Evolutionary conservation across 1,139 yeast species (phyloP).

Genomic region (Pichia sp.): DNA sequence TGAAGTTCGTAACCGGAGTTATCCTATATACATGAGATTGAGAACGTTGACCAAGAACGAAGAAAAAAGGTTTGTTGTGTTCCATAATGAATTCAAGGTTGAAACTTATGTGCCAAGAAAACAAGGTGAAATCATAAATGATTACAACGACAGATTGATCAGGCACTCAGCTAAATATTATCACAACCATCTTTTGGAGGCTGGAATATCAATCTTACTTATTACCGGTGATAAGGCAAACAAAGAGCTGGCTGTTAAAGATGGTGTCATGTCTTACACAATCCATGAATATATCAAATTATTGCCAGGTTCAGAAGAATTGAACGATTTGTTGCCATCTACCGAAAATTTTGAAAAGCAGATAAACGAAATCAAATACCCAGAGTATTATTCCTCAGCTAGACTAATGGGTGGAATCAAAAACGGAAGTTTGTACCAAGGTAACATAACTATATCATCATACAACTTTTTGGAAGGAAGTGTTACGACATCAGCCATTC

Average conservation of each 20-base stretch:
- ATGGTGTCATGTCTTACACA: constrained; percentile 52
- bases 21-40: constrained; percentile 82
- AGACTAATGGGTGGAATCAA: constrained; percentile 87
- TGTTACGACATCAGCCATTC: constrained; percentile 66
- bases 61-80: constrained; percentile 81
- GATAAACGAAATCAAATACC: constrained; percentile 54
- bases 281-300: constrained; percentile 64
- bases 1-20: constrained; percentile 83
- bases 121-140: constrained; percentile 73
- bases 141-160: constrained; percentile 88
- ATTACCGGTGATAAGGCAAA: constrained; percentile 77
- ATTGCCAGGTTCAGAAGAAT: constrained; percentile 66
- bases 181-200: constrained; percentile 51
- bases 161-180: constrained; percentile 74
- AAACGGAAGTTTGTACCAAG: constrained; percentile 84
- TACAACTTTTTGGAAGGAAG: constrained; percentile 89
- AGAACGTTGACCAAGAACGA: constrained; percentile 73
- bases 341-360: constrained; percentile 37
- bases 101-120: constrained; percentile 64
- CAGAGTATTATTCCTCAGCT: constrained; percentile 75
- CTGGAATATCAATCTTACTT: constrained; percentile 52
- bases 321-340: constrained; percentile 76
- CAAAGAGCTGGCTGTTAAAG: constrained; percentile 51
- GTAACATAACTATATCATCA: constrained; percentile 71
- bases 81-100: constrained; percentile 86